Evolutionary conservation across 2,329 filamentous ascomycete genomes (phyloP), one percentile per base, ranked within the genome.

Genomic region (Neopestalotiopsis clavispora): DNA sequence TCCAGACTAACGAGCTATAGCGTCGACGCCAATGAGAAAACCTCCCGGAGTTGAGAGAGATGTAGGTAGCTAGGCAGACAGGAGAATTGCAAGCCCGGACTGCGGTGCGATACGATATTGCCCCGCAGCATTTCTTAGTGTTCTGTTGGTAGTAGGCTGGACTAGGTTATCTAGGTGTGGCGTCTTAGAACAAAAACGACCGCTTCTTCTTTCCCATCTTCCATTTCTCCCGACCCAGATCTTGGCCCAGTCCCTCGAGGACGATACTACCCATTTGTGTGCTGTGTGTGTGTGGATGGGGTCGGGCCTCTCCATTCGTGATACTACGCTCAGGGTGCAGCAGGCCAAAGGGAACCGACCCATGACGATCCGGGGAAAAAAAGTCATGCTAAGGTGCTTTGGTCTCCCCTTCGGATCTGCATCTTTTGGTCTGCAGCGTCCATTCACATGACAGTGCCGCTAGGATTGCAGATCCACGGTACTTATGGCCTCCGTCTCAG

Each of bases 401-500:
- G 42, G 42, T 20, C 45, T 20, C 45, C 45, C n/a, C n/a, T 20
- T 52, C n/a, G 45, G 45, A 52, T 52, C 45, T 52, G 45, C 45
- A 52, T 52, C 17, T 6, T 7, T 1, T 17, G 45, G 14, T 52
- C 17, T 52, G 45, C n/a, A 52, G 45, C 45, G 17, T 9, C n/a
- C 20, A 7, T 9, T 52, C 45, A 52, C 17, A 20, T 52, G 45
- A 52, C 45, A 52, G 17, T 52, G 45, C 45, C 45, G 45, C 45
- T 52, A 52, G 45, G 17, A n/a, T 52, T 52, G 45, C 45, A 52
- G 45, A 52, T 52, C 45, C 45, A 52, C 45, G 45, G 45, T 52
- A 52, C 45, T 52, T 52, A 17, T 52, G 45, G n/a, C 45, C 17
- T 52, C 45, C 45, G 45, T 52, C 45, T 52, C 45, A 20, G n/a